Percentiles rank a stretch among this genome's conserved stretches.
phyloP scores from a whole-genome alignment of 805 yeast species.

The Cyberlindnera mrakii region DNA sequence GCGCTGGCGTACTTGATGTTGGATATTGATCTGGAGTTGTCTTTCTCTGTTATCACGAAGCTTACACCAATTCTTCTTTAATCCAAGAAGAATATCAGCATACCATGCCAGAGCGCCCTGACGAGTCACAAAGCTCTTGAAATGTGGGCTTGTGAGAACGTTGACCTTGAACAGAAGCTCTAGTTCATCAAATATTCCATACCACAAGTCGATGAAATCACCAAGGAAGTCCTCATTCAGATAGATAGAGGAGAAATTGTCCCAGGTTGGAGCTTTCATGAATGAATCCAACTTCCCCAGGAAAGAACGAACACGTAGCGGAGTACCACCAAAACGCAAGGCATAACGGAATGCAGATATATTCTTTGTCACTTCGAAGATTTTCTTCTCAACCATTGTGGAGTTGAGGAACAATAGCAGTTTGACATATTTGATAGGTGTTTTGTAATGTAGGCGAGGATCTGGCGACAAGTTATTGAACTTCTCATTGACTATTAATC shows the following conservation, averaged over 20 bases:
- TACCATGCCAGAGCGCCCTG: conserved; percentile 71
- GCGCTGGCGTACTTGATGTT: conserved; percentile 53
- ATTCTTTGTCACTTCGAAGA: conserved; percentile 39
- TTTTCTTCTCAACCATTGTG: conserved; percentile 29
- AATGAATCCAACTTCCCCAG: conserved; percentile 15
- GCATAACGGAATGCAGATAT: conserved; percentile 58
- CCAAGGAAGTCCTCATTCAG: conserved; percentile 41
- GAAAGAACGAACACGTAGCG: conserved; percentile 42
- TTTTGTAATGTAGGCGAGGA: conserved; percentile 22
- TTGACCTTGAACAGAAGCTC: conserved; percentile 49
- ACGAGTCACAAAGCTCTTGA: conserved; percentile 35
- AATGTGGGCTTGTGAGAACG: conserved; percentile 33
- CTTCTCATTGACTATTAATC: conserved; percentile 24
- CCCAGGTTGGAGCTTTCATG: conserved; percentile 8
- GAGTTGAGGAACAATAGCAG: conserved; percentile 22
- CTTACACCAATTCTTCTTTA: conserved; percentile 44
- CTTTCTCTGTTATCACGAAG: conserved; percentile 37
- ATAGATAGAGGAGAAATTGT: conserved; percentile 25
- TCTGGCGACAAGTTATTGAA: conserved; percentile 22
- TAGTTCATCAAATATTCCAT: conserved; percentile 61
- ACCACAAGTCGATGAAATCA: conserved; percentile 52
- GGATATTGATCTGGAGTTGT: conserved; percentile 50
- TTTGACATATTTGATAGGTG: conserved; percentile 20
- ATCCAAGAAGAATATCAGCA: conserved; percentile 51
- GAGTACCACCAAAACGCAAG: conserved; percentile 65